Evolutionary conservation across 2,329 filamentous ascomycete genomes (phyloP).

Genomic region (Cladophialophora chaetospira): DNA sequence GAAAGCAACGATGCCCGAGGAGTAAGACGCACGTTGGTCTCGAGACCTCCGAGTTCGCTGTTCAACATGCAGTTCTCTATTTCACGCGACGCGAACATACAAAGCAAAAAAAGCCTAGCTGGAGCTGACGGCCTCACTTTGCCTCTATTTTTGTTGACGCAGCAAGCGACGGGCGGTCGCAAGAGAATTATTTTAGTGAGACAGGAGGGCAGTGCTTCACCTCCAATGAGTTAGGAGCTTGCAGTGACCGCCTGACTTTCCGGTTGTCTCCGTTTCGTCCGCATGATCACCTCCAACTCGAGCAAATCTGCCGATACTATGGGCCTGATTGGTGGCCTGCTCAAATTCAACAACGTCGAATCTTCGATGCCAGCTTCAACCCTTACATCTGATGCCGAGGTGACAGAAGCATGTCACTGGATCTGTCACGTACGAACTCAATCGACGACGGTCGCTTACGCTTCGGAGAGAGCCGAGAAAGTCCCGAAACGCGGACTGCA

Average conservation of each 20-base stretch:
- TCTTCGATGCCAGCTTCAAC: neutral
- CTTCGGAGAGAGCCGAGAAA: too few relatives aligned
- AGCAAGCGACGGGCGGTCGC: neutral
- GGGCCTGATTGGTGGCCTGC: slow-evolving; percentile 12
- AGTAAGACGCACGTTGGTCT: neutral
- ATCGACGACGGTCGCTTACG: too few relatives aligned
- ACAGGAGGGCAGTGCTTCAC: slow-evolving; percentile 9
- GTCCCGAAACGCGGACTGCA: too few relatives aligned
- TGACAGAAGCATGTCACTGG: too few relatives aligned
- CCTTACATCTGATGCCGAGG: neutral
- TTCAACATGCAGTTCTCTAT: neutral
- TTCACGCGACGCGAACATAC: neutral
- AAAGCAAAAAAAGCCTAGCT: neutral
- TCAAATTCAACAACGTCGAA: neutral
- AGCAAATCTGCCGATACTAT: neutral
- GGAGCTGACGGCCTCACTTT: neutral
- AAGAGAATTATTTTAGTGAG: neutral
- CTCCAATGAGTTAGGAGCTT: neutral
- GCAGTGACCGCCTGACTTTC: slow-evolving; percentile 2
- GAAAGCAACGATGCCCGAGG: neutral
- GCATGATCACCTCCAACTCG: neutral
- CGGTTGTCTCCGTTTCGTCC: neutral
- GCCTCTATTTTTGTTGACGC: slow-evolving; percentile 6
- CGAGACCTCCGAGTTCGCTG: neutral
- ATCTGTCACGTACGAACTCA: too few relatives aligned